These are phyloP conservation scores for Xylaria polymorpha DNA, from an alignment of 2,329 filamentous ascomycete species.

Conservation along the genomic window DNA sequence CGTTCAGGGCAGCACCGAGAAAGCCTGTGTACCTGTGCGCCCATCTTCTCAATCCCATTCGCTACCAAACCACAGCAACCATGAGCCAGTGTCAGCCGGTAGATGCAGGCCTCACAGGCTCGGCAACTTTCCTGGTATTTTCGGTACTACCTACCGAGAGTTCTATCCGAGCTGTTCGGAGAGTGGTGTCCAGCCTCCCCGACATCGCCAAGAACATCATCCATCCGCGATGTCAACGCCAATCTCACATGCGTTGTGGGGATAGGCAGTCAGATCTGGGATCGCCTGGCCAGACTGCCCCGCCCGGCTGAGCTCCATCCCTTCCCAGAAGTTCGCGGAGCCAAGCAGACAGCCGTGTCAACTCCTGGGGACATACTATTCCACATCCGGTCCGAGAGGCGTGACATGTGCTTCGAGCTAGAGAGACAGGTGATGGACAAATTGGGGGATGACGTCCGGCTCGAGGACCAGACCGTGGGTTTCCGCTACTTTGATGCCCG, in stretches of 20 bases:
- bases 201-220: slow-evolving; percentile 64
- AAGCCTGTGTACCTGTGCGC: not conserved
- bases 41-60: slow-evolving; percentile 17
- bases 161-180: slow-evolving; percentile 23
- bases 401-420: slow-evolving; percentile 69
- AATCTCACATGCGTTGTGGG: slow-evolving; percentile 65
- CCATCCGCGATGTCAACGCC: slow-evolving; percentile 60
- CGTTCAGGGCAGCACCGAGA: slow-evolving; percentile 9
- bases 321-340: slow-evolving; percentile 60
- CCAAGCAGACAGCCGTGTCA: slow-evolving; percentile 62
- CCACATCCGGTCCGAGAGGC: slow-evolving; percentile 67
- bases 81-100: slow-evolving; percentile 34
- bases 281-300: slow-evolving; percentile 56
- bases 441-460: slow-evolving; percentile 59
- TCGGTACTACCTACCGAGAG: slow-evolving; percentile 19
- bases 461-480: slow-evolving; percentile 65
- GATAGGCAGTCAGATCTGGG: slow-evolving; percentile 65
- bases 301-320: slow-evolving; percentile 64
- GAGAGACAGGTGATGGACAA: slow-evolving; percentile 64
- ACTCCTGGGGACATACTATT: slow-evolving; percentile 69
- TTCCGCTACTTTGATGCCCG: slow-evolving; percentile 71
- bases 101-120: slow-evolving; percentile 30
- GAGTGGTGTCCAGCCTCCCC: slow-evolving; percentile 55
- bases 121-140: slow-evolving; percentile 36
- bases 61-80: slow-evolving; percentile 12